phyloP scores from a whole-genome alignment of 163 green algal species.

The Picocystis sp. region DNA sequence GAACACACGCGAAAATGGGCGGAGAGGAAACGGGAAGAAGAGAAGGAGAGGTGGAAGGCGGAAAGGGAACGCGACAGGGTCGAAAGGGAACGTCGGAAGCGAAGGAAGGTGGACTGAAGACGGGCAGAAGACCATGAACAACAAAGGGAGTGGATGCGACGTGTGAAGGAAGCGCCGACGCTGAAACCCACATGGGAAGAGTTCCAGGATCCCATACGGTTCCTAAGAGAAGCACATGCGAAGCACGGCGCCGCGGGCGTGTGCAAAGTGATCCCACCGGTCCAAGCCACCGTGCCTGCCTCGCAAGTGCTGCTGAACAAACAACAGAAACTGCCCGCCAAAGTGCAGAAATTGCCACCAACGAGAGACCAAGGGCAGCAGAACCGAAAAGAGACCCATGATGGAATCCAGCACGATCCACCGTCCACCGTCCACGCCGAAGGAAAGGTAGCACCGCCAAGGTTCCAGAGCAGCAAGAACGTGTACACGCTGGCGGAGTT shows the following conservation, averaged over 20 bases:
- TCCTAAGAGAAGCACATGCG: neutral
- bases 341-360: slow-evolving; percentile 17
- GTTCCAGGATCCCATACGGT: too few species aligned
- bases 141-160: too few species aligned
- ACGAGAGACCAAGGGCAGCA: slow-evolving; percentile 9
- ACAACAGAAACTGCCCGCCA: slow-evolving; percentile 15
- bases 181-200: too few species aligned
- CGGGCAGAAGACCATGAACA: too few species aligned
- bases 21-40: too few species aligned
- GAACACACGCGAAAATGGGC: too few species aligned
- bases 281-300: slow-evolving; percentile 12
- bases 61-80: too few species aligned
- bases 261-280: slow-evolving; percentile 32
- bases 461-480: slow-evolving; percentile 4
- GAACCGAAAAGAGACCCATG: slow-evolving; percentile 3
- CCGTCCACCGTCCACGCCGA: slow-evolving; percentile 5
- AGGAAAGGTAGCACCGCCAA: slow-evolving; percentile 26
- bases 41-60: too few species aligned
- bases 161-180: too few species aligned
- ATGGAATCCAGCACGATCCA: slow-evolving; percentile 6
- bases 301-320: slow-evolving; percentile 15
- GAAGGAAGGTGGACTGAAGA: too few species aligned
- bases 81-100: too few species aligned
- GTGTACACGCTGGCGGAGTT: neutral
- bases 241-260: slow-evolving; percentile 17